Conservation (phyloP, 805 yeast species). For the Zygoascus bituminiphila region DNA sequence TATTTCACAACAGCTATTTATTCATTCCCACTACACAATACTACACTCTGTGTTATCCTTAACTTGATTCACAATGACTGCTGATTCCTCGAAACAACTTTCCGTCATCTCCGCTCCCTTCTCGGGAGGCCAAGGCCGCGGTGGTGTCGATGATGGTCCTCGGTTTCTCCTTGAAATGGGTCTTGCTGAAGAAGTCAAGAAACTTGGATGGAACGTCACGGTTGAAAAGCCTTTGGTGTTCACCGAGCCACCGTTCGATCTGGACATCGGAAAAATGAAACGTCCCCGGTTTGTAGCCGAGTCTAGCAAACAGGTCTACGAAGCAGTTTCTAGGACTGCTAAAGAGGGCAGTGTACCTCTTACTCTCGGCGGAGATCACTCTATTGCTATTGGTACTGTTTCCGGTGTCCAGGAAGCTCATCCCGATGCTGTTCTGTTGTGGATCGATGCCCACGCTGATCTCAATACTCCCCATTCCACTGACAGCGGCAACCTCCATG, state of each 20-base stretch:
- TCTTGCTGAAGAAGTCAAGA: slow-evolving; percentile 49
- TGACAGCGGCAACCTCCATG: slow-evolving; percentile 86
- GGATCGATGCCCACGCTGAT: slow-evolving; percentile 99
- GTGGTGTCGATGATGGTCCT: slow-evolving; percentile 96
- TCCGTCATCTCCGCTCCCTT: slow-evolving; percentile 86
- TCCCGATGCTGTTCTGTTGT: slow-evolving; percentile 83
- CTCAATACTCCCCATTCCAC: slow-evolving; percentile 82
- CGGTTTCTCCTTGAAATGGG: slow-evolving; percentile 67
- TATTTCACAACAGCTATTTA: not conserved
- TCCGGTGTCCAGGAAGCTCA: slow-evolving; percentile 68
- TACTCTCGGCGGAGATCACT: slow-evolving; percentile 94
- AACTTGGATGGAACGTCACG: slow-evolving; percentile 67
- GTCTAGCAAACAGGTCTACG: slow-evolving; percentile 56
- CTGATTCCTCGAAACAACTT: slow-evolving; percentile 5
- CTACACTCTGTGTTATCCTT: not conserved
- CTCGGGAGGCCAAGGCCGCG: slow-evolving; percentile 90
- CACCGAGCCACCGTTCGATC: slow-evolving; percentile 36
- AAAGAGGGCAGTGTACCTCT: slow-evolving; percentile 53
- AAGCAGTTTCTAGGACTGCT: slow-evolving; percentile 48
- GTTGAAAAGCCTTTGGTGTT: slow-evolving; percentile 27
- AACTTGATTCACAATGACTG: not conserved
- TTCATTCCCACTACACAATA: not conserved
- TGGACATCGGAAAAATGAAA: slow-evolving; percentile 51
- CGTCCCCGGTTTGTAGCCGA: slow-evolving; percentile 72
- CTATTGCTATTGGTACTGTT: slow-evolving; percentile 89